Percentiles rank a stretch among this genome's conserved stretches.
Conservation (phyloP, 805 yeast species). For the Pichia sporocuriosa region DNA sequence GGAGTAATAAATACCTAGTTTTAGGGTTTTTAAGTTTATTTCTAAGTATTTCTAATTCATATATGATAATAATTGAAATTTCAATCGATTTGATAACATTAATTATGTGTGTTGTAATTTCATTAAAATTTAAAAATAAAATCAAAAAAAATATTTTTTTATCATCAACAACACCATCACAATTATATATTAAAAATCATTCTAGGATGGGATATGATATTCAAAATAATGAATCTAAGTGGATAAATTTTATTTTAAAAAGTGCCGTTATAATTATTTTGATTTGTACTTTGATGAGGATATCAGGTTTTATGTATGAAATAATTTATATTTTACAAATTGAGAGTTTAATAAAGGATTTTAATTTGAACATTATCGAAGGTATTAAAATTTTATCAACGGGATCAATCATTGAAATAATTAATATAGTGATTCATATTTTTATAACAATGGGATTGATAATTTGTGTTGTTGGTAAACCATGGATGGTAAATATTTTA, state of each 20-base stretch:
- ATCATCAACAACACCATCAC: background rate
- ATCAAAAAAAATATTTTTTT: slow-evolving; percentile 4
- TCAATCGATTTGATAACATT: background rate
- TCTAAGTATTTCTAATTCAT: slow-evolving; percentile 1
- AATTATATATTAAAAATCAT: background rate
- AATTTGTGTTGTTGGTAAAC: slow-evolving; percentile 4
- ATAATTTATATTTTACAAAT: slow-evolving; percentile 3
- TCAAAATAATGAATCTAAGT: background rate
- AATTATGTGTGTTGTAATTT: background rate
- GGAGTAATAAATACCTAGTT: background rate
- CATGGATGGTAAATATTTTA: slow-evolving; percentile 7
- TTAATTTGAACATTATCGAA: slow-evolving; percentile 9
- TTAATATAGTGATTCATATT: slow-evolving; percentile 15
- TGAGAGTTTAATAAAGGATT: slow-evolving; percentile 8
- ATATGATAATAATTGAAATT: slow-evolving; percentile 1
- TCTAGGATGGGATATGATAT: background rate
- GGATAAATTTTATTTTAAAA: background rate
- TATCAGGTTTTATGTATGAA: slow-evolving; percentile 3
- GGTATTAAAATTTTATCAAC: slow-evolving; percentile 15
- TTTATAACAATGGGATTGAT: slow-evolving; percentile 8
- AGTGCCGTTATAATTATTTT: background rate
- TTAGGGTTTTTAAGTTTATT: slow-evolving; percentile 5
- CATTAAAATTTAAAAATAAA: slow-evolving; percentile 4
- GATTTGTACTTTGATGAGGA: slow-evolving; percentile 1
- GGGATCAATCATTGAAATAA: slow-evolving; percentile 10